Percentiles rank a stretch among this genome's conserved stretches.
Conservation (phyloP, 2,329 filamentous ascomycete species). For the Cladorrhinum sp. region DNA sequence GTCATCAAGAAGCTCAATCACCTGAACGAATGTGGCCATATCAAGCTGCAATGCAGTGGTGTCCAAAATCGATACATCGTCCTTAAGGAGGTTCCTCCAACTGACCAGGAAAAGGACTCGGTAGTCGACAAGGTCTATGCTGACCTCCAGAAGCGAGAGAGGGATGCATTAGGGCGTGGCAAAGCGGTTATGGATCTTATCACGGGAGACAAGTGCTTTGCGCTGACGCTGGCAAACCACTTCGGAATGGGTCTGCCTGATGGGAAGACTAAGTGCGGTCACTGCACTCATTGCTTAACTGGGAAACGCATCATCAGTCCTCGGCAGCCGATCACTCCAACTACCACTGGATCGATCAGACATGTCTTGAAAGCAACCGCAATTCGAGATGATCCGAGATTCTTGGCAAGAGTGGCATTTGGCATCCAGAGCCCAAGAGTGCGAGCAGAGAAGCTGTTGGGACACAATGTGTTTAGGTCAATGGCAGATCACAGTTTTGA, state of each 20-base stretch:
- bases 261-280: constrained; percentile 46
- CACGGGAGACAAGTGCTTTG: constrained; percentile 51
- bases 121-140: constrained; percentile 48
- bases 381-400: constrained; percentile 55
- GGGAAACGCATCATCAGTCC: constrained; percentile 38
- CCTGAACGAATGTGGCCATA: constrained; percentile 46
- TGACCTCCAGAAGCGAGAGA: constrained; percentile 50
- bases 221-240: constrained; percentile 50
- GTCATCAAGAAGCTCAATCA: constrained; percentile 54
- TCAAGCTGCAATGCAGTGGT: constrained; percentile 51
- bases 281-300: constrained; percentile 51
- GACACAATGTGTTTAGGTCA: constrained; percentile 46
- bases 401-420: constrained; percentile 59
- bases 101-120: constrained; percentile 38
- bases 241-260: constrained; percentile 54
- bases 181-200: constrained; percentile 52
- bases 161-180: constrained; percentile 52
- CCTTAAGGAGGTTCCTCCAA: constrained; percentile 44
- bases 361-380: constrained; percentile 43
- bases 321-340: constrained; percentile 38
- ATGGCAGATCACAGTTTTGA: constrained; percentile 53
- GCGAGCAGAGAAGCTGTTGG: constrained; percentile 46
- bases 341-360: constrained; percentile 33
- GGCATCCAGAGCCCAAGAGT: constrained; percentile 59
- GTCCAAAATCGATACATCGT: constrained; percentile 55